A percentile compares a stretch with the other conserved stretches of the same genome.
These are phyloP conservation scores for Blastobotrys arbuscula DNA, from an alignment of 1,139 yeast species.

Conservation along the genomic window DNA sequence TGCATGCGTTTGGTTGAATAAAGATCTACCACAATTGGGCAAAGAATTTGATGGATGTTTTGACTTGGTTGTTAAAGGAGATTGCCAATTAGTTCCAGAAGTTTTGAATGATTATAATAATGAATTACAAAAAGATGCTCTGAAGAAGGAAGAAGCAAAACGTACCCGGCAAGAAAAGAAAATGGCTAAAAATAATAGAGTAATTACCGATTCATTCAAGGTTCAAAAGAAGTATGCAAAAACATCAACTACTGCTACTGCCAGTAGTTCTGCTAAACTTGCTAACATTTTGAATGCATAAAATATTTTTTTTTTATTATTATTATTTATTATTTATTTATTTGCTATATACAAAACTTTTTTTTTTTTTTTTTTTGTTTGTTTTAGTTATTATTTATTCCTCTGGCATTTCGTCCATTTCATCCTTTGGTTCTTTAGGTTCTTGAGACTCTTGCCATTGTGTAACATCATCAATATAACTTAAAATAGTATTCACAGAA, in stretches of 20 bases:
- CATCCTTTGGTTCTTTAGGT: slow-evolving; percentile 91
- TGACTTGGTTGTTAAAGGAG: slow-evolving; percentile 53
- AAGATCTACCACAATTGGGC: slow-evolving; percentile 46
- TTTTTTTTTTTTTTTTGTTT: too few species aligned
- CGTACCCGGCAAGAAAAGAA: slow-evolving; percentile 10
- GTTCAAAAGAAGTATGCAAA: slow-evolving; percentile 10
- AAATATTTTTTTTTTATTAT: not conserved
- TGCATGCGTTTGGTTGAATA: slow-evolving; percentile 52
- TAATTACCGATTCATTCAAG: slow-evolving; percentile 15
- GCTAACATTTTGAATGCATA: not conserved
- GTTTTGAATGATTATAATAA: slow-evolving; percentile 33
- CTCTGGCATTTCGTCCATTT: slow-evolving; percentile 45
- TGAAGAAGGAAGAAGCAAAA: slow-evolving; percentile 17
- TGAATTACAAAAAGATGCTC: slow-evolving; percentile 16
- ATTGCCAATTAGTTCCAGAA: slow-evolving; percentile 48
- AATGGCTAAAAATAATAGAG: slow-evolving; percentile 6
- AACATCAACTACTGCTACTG: not conserved
- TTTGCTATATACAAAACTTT: too few species aligned
- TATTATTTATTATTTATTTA: not conserved
- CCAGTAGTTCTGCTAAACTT: not conserved
- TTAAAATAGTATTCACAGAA: slow-evolving; percentile 73
- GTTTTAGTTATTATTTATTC: not conserved
- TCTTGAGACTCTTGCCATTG: slow-evolving; percentile 98
- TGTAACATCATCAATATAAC: slow-evolving; percentile 93
- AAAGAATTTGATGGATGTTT: slow-evolving; percentile 48